phyloP scores from a whole-genome alignment of 2,329 filamentous ascomycete genomes.

The Beauveria medogensis region DNA sequence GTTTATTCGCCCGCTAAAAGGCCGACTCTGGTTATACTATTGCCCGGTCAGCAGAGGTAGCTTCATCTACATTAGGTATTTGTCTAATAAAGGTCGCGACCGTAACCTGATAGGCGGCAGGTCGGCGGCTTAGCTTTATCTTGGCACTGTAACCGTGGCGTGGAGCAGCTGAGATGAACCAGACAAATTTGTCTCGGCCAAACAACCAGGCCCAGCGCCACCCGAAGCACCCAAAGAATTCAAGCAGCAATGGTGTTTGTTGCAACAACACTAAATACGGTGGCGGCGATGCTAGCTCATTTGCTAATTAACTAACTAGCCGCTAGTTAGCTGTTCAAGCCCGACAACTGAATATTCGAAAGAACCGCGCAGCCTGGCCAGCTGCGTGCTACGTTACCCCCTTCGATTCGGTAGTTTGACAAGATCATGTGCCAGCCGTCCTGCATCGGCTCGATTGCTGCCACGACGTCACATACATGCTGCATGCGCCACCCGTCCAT shows the following conservation, averaged over 20 bases:
- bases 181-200: background rate
- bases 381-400: slow-evolving; percentile 5
- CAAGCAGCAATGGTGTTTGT: no score
- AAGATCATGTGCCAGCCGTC: background rate
- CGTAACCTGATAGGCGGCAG: no score
- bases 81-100: background rate
- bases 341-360: background rate
- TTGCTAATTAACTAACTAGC: no score
- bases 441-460: background rate
- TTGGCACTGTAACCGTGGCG: slow-evolving; percentile 6
- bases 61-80: background rate
- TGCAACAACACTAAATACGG: no score
- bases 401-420: background rate
- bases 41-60: background rate
- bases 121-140: background rate
- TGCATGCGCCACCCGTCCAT: background rate
- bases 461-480: slow-evolving; percentile 9
- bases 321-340: no score
- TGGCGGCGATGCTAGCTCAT: no score
- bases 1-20: no score
- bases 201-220: background rate
- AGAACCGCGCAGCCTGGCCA: background rate
- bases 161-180: slow-evolving; percentile 1
- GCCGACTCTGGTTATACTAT: no score
- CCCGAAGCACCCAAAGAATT: no score